Evolutionary conservation across 2,329 filamentous ascomycete genomes (phyloP).

Genomic region (Eutypella sp.): DNA sequence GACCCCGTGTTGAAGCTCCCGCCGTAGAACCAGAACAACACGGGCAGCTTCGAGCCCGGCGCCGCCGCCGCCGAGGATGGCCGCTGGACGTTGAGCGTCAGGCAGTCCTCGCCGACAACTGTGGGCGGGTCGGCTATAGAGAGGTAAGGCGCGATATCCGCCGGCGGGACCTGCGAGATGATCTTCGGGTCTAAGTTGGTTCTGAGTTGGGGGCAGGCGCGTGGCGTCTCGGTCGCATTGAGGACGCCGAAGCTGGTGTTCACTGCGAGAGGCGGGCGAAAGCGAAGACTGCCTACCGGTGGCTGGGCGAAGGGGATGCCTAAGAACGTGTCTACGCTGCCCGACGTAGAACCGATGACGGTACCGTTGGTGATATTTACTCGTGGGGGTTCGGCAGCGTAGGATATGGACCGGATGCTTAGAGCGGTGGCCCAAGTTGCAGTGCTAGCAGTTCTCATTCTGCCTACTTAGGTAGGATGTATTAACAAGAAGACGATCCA

Average conservation of each 20-base stretch:
- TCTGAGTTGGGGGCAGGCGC: constrained; percentile 73
- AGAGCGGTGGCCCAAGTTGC: too few relatives aligned
- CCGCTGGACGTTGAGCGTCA: constrained; percentile 56
- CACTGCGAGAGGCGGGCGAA: constrained; percentile 63
- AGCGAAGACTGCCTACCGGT: constrained; percentile 59
- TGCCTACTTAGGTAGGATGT: too few relatives aligned
- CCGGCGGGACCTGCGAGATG: constrained; percentile 36
- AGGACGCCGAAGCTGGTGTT: constrained; percentile 52
- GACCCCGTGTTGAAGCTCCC: constrained; percentile 55
- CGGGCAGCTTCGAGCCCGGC: constrained; percentile 55
- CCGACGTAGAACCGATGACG: constrained; percentile 19
- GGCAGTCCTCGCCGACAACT: constrained; percentile 59
- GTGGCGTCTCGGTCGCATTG: constrained; percentile 52
- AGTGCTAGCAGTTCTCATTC: too few relatives aligned
- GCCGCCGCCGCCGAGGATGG: constrained; percentile 54
- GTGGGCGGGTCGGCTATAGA: constrained; percentile 49
- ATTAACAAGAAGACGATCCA: too few relatives aligned
- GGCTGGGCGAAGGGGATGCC: constrained; percentile 73
- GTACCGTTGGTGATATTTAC: too few relatives aligned
- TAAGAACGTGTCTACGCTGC: constrained; percentile 59
- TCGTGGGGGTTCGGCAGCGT: too few relatives aligned
- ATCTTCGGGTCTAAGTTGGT: constrained; percentile 43
- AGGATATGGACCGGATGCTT: too few relatives aligned
- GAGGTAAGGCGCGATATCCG: constrained; percentile 49
- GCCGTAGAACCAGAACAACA: constrained; percentile 68